Conservation (phyloP, 2,329 filamentous ascomycete species). For the Ophiostoma montium region DNA sequence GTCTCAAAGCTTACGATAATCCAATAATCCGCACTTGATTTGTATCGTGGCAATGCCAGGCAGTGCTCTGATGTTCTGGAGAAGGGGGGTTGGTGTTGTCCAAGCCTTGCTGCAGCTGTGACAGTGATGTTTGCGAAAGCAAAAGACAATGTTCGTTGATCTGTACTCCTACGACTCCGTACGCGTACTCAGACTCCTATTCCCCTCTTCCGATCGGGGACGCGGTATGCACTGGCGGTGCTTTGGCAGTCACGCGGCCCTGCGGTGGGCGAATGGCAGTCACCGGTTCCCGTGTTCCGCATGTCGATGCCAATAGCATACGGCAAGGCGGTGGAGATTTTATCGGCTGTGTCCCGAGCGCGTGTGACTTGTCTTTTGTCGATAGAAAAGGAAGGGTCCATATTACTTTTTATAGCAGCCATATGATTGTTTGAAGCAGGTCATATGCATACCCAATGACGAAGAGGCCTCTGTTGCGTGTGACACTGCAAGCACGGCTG, state of each 20-base stretch:
- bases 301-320: not conserved
- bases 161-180: no score
- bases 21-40: no score
- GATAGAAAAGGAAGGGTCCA: no score
- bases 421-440: not conserved
- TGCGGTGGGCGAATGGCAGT: not conserved
- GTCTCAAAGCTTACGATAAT: no score
- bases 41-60: no score
- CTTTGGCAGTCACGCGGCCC: slow-evolving; percentile 1
- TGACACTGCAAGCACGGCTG: not conserved
- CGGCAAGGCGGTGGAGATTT: not conserved
- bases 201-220: not conserved
- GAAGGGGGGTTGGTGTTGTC: no score
- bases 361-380: not conserved
- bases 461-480: not conserved
- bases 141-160: no score
- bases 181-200: no score
- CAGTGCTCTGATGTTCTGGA: no score
- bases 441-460: not conserved
- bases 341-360: slow-evolving; percentile 1
- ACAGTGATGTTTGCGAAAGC: not conserved
- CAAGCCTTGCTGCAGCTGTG: no score
- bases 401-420: not conserved
- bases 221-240: not conserved
- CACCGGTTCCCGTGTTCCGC: not conserved